Evolutionary conservation across 2,329 filamentous ascomycete species (phyloP).

Genomic region (Cordyceps cateniannulata): DNA sequence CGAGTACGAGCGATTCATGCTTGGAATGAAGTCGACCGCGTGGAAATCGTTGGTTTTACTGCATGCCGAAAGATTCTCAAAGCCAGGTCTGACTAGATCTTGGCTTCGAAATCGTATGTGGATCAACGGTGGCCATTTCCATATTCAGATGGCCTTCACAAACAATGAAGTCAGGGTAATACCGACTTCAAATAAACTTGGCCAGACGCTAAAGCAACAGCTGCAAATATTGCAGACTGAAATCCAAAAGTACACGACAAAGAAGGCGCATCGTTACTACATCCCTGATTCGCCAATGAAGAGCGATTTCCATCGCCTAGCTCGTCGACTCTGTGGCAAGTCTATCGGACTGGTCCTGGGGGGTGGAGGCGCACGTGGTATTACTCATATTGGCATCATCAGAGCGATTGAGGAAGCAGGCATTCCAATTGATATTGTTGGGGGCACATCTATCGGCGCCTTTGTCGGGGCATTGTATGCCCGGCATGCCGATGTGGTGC

Average conservation of each 20-base stretch:
- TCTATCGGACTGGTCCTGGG: conserved; percentile 91
- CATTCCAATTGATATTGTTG: conserved; percentile 90
- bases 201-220: conserved; percentile 79
- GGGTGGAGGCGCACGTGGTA: conserved; percentile 85
- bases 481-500: conserved; percentile 90
- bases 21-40: conserved; percentile 96
- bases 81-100: conserved; percentile 73
- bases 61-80: conserved; percentile 82
- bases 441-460: conserved; percentile 91
- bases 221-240: conserved; percentile 94
- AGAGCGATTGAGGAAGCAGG: conserved; percentile 92
- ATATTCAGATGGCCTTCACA: conserved; percentile 91
- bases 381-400: conserved; percentile 90
- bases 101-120: conserved; percentile 92
- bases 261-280: conserved; percentile 87
- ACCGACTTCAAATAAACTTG: conserved; percentile 68
- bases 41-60: conserved; percentile 87
- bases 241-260: conserved; percentile 95
- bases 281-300: conserved; percentile 90
- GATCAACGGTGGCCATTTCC: conserved; percentile 97
- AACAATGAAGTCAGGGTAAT: conserved; percentile 70
- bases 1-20: conserved; percentile 91
- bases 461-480: conserved; percentile 96
- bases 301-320: conserved; percentile 91
- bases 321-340: conserved; percentile 83